Evolutionary conservation across 2,329 filamentous ascomycete species (phyloP).

Genomic region (Aspergillus unguis): DNA sequence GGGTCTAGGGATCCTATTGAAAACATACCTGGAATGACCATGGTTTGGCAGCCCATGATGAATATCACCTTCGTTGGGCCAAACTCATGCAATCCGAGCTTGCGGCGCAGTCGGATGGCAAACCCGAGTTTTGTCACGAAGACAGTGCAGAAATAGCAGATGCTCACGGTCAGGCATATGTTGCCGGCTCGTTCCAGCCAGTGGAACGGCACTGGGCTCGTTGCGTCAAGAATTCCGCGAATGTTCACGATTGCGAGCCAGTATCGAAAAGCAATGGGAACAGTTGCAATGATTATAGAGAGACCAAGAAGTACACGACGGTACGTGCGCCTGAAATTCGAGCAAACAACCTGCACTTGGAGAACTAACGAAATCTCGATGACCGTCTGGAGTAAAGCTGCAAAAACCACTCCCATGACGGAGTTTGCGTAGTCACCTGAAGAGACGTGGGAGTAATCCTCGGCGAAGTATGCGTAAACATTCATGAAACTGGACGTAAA

Average conservation of each 20-base stretch:
- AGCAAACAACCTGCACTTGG: conserved; percentile 62
- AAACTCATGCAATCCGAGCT: conserved; percentile 58
- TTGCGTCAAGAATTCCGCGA: conserved; percentile 35
- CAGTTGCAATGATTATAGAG: conserved; percentile 49
- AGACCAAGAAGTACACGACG: conserved; percentile 46
- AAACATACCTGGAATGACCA: conserved; percentile 58
- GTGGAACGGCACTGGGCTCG: conserved; percentile 27
- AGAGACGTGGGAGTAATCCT: conserved; percentile 53
- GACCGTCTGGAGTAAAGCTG: conserved; percentile 52
- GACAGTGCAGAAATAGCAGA: conserved; percentile 61
- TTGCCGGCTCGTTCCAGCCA: conserved; percentile 47
- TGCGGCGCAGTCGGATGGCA: conserved; percentile 55
- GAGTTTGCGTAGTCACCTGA: conserved; percentile 45
- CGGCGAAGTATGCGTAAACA: conserved; percentile 58
- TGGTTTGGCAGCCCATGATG: conserved; percentile 65
- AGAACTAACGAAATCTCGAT: conserved; percentile 60
- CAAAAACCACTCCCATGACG: conserved; percentile 49
- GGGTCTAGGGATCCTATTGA: not conserved
- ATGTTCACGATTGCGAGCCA: conserved; percentile 51
- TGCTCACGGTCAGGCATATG: conserved; percentile 53
- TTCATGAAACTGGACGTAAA: conserved; percentile 60
- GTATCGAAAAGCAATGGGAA: conserved; percentile 54
- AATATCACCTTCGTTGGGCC: conserved; percentile 65
- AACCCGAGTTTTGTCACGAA: conserved; percentile 61
- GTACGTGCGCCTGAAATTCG: conserved; percentile 46